Conservation (phyloP, 139 green algal genomes). For the Marvania coccoides region DNA sequence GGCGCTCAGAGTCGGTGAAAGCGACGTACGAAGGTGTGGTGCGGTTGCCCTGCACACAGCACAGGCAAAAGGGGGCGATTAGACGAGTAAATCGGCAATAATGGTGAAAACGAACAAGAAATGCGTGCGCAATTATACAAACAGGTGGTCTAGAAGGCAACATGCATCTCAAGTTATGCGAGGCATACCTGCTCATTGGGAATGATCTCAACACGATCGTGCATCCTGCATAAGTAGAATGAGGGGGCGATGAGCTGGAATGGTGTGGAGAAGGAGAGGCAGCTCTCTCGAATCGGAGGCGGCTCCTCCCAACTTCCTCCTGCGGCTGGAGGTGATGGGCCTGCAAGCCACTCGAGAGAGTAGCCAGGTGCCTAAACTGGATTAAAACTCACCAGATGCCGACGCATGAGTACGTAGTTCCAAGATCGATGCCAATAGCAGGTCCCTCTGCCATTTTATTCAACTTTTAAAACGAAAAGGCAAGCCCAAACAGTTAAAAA, state of each 20-base stretch:
- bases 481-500: too few species aligned
- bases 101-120: background rate
- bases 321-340: too few species aligned
- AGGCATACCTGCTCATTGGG: conserved; percentile 78
- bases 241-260: background rate
- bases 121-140: background rate
- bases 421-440: conserved; percentile 16
- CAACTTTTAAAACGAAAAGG: background rate
- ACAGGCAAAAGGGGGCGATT: background rate
- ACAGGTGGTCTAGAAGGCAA: background rate
- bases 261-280: background rate
- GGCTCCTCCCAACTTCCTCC: too few species aligned
- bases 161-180: background rate
- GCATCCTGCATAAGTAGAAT: conserved; percentile 45
- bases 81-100: background rate
- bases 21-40: conserved; percentile 94
- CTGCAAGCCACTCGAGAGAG: too few species aligned
- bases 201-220: conserved; percentile 83
- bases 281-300: background rate
- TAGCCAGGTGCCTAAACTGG: background rate
- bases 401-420: conserved; percentile 25
- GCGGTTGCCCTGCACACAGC: conserved; percentile 53
- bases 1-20: conserved; percentile 95
- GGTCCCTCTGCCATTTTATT: background rate
- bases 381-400: background rate